phyloP scores from a whole-genome alignment of 2,329 filamentous ascomycete genomes.

The Colletotrichum somersetense region DNA sequence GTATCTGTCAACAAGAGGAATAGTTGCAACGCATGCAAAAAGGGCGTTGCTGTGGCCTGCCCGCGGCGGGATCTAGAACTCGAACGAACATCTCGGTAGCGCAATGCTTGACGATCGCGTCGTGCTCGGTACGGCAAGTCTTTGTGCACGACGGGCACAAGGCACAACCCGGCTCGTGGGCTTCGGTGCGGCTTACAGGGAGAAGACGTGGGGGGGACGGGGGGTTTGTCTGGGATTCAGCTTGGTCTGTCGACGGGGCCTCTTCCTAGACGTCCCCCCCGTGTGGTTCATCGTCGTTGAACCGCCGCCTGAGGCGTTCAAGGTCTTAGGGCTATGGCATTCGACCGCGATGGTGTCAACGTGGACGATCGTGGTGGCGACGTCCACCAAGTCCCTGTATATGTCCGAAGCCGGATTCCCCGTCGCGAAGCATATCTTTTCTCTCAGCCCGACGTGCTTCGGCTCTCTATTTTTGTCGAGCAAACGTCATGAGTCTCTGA shows the following conservation, averaged over 20 bases:
- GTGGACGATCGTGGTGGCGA: neutral
- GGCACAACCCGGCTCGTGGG: conserved; percentile 26
- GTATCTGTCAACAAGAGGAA: neutral
- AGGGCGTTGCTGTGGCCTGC: neutral
- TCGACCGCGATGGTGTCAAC: neutral
- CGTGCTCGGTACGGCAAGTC: neutral
- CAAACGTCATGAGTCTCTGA: neutral
- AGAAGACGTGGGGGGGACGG: conserved; percentile 1
- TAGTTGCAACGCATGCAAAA: conserved; percentile 7
- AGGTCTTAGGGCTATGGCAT: conserved; percentile 19
- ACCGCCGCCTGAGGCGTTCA: neutral
- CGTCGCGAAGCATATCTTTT: neutral
- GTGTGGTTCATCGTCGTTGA: conserved; percentile 2
- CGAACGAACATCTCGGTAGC: conserved; percentile 26
- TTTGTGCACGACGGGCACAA: conserved; percentile 16
- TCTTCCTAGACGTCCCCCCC: neutral
- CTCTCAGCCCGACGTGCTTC: conserved; percentile 14
- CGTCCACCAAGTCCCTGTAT: neutral
- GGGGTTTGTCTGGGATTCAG: conserved; percentile 5
- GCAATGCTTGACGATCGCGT: conserved; percentile 16
- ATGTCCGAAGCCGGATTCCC: neutral
- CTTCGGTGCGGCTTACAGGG: conserved; percentile 31
- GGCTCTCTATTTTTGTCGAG: conserved; percentile 30
- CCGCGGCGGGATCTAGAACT: conserved; percentile 13
- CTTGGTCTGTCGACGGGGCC: conserved; percentile 1